Evolutionary conservation across 1,284 basidiomycete genomes (phyloP), one percentile per base, ranked within the genome.

Genomic region (Naganishia cerealis): DNA sequence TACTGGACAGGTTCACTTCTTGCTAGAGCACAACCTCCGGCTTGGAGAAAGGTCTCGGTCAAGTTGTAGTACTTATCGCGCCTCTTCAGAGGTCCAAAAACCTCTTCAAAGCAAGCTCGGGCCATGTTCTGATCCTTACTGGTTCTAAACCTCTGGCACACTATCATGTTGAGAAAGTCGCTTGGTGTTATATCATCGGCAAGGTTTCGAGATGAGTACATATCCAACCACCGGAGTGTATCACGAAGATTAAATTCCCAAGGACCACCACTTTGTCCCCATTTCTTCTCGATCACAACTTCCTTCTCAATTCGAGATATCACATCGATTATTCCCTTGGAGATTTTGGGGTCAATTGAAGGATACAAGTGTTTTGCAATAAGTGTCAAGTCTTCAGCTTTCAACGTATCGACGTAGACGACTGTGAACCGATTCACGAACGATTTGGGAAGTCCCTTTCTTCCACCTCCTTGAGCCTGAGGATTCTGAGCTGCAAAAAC

Each of bases 231-330:
- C 58, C 96, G 87, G 70, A 95, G 87, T 48, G 98, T 85, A 79
- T 99, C 96, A 43, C 96, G 90, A 63, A 99, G 83, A 77, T 99
- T 99, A 84, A 99, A 98, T 77, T 99, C 96, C 96, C 96, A 99
- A 1, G 96, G 96, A 62, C 87, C 86, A 12, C 96, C 96, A 70
- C 90, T 87, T 54, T 88, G 85, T 6, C 87, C 94, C 75, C 98
- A 93, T 0, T 84, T 74, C 38, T 86, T 85, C 67, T 86, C 85
- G 38, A 87, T 78, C 73, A 87, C 87, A 3, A 90, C 87, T 72
- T 89, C 88, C 21, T 88, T 83, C 69, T 89, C 88, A 62, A 99
- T 83, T 10, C 82, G 81, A 69, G 84, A 81, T 77, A 94, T 98
- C 84, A 91, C 98, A 0, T 82, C 74, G 68, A 99, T 92, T 92